These are phyloP conservation scores for Pseudogymnoascus destructans DNA, from an alignment of 2,329 filamentous ascomycete species.

Conservation along the genomic window DNA sequence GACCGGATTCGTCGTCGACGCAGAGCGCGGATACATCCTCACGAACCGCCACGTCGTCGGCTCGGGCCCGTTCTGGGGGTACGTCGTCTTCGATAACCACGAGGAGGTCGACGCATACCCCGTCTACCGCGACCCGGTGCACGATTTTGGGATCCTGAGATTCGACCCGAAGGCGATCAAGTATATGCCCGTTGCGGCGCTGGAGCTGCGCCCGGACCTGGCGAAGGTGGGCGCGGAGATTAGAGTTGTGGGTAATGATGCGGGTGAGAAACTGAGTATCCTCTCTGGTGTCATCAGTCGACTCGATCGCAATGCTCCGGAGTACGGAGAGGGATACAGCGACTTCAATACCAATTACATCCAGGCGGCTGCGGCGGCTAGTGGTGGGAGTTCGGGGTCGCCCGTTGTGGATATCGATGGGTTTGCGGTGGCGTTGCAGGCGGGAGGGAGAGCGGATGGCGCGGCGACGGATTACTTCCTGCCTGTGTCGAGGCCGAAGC, in stretches of 20 bases:
- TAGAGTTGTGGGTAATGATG: conserved; percentile 94
- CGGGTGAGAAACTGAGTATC: conserved; percentile 95
- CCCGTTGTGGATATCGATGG: conserved; percentile 95
- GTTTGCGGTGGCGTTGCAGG: conserved; percentile 81
- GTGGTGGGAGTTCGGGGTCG: conserved; percentile 94
- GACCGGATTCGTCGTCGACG: conserved; percentile 94
- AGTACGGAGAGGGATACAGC: conserved; percentile 95
- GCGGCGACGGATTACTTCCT: conserved; percentile 97
- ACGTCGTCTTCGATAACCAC: conserved; percentile 97
- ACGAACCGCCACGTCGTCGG: conserved; percentile 91
- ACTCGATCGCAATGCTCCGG: conserved; percentile 88
- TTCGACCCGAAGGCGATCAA: conserved; percentile 95
- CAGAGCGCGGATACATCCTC: conserved; percentile 73
- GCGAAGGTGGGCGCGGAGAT: conserved; percentile 90
- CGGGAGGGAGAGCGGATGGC: conserved; percentile 83
- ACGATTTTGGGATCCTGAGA: conserved; percentile 93
- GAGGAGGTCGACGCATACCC: conserved; percentile 92
- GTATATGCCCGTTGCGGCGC: conserved; percentile 80
- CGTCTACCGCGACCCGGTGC: conserved; percentile 93
- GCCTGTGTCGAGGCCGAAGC: conserved; percentile 76
- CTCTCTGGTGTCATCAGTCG: conserved; percentile 94
- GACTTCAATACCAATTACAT: conserved; percentile 97
- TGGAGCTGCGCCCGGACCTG: conserved; percentile 71
- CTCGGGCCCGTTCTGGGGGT: conserved; percentile 92
- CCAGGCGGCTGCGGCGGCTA: conserved; percentile 91